Percentiles rank a stretch among this genome's conserved stretches.
phyloP scores from a whole-genome alignment of 805 yeast species.

The Candida chauliodis region DNA sequence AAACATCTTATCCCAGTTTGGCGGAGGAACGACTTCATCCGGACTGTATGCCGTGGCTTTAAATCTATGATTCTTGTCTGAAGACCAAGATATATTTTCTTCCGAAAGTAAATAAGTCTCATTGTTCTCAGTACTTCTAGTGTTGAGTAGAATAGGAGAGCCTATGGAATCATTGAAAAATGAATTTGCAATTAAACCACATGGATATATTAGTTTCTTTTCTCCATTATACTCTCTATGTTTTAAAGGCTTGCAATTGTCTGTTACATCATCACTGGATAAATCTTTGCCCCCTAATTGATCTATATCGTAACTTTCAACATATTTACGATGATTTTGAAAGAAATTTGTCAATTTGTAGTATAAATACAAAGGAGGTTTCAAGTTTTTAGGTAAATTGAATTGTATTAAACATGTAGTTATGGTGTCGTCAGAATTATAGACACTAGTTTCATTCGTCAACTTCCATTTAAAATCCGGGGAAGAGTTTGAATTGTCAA shows the following conservation, averaged over 20 bases:
- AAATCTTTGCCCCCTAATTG: conserved; percentile 81
- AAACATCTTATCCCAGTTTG: conserved; percentile 75
- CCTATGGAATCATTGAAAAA: conserved; percentile 83
- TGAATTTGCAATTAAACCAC: conserved; percentile 94
- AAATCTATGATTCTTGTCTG: conserved; percentile 65
- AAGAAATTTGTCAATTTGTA: conserved; percentile 86
- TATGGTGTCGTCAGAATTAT: conserved; percentile 31
- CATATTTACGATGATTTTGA: conserved; percentile 94
- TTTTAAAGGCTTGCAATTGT: conserved; percentile 34
- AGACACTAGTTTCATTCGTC: conserved; percentile 21
- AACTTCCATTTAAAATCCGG: conserved; percentile 66
- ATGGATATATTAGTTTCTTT: conserved; percentile 65
- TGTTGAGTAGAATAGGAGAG: conserved; percentile 44
- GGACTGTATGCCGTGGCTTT: conserved; percentile 68
- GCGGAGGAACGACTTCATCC: conserved; percentile 84
- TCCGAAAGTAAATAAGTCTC: conserved; percentile 44
- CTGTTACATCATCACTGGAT: conserved; percentile 43
- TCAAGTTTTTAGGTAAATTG: conserved; percentile 65
- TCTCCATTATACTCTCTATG: conserved; percentile 39
- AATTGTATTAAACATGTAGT: conserved; percentile 65
- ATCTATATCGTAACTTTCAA: conserved; percentile 72
- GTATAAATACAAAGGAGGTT: conserved; percentile 70
- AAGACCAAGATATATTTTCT: conserved; percentile 77
- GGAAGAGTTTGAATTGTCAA: conserved; percentile 42
- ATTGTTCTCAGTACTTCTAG: conserved; percentile 40